These are phyloP conservation scores for Lepidopterella palustris DNA, from an alignment of 495 filamentous ascomycete genomes.

Conservation along the genomic window DNA sequence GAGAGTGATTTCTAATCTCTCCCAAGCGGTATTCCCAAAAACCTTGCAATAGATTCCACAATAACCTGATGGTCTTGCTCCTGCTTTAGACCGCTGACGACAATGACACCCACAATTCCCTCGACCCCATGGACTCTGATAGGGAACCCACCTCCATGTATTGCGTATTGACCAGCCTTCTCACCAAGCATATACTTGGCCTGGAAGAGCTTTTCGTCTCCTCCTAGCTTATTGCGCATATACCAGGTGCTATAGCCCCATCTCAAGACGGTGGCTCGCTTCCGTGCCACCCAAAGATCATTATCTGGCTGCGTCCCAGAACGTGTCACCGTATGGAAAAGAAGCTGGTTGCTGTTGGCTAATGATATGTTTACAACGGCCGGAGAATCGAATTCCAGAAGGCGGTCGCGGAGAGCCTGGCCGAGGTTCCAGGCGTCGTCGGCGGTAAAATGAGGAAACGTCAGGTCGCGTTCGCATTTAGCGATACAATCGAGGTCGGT, in stretches of 20 bases:
- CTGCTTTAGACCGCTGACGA: constrained; percentile 70
- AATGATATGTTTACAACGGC: constrained; percentile 62
- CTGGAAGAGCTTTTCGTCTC: constrained; percentile 53
- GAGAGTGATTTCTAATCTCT: too few relatives aligned
- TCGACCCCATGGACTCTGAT: constrained; percentile 64
- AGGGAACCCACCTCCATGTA: constrained; percentile 69
- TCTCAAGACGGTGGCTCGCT: constrained; percentile 62
- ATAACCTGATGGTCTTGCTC: constrained; percentile 72
- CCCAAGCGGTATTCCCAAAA: too few relatives aligned
- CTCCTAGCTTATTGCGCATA: constrained; percentile 53
- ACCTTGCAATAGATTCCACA: constrained; percentile 45
- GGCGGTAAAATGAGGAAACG: constrained; percentile 47
- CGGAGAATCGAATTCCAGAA: constrained; percentile 50
- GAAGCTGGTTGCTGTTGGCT: constrained; percentile 48
- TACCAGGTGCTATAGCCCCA: constrained; percentile 62
- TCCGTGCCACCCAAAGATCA: constrained; percentile 43
- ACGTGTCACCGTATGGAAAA: constrained; percentile 55
- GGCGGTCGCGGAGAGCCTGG: constrained; percentile 53
- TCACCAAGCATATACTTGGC: constrained; percentile 50
- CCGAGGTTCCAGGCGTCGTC: constrained; percentile 63
- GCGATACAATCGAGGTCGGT: too few relatives aligned
- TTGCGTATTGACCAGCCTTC: constrained; percentile 54
- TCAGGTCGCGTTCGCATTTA: too few relatives aligned
- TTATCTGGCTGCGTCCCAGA: constrained; percentile 52
- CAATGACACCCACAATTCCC: constrained; percentile 63